Conservation (phyloP, 2,329 filamentous ascomycete species). For the Aspergillus jensenii region DNA sequence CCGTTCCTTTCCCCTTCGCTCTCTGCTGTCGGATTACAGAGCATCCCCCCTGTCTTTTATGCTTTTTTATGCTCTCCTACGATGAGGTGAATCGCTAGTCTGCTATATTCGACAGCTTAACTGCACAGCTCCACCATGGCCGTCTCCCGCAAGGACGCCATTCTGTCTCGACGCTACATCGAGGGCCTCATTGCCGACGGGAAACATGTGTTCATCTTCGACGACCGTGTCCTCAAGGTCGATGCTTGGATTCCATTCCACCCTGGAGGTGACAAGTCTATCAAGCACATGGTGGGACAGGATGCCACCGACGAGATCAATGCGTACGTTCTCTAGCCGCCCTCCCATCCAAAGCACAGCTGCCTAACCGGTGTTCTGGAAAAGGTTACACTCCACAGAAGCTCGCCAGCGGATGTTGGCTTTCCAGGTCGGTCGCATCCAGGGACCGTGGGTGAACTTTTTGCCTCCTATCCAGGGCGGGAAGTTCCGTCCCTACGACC, state of each 20-base stretch:
- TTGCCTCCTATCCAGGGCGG: constrained; percentile 89
- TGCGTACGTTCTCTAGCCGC: constrained; percentile 61
- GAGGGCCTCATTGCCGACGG: constrained; percentile 84
- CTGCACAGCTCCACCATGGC: constrained; percentile 9
- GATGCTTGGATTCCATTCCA: constrained; percentile 89
- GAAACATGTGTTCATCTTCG: constrained; percentile 74
- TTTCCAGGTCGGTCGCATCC: constrained; percentile 79
- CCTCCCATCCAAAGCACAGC: constrained; percentile 8
- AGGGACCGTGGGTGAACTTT: constrained; percentile 85
- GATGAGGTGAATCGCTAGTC: background rate
- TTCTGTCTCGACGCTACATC: constrained; percentile 65
- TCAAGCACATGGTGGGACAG: constrained; percentile 87
- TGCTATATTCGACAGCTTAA: background rate
- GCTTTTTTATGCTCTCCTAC: background rate
- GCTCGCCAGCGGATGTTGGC: constrained; percentile 73
- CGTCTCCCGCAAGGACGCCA: constrained; percentile 42
- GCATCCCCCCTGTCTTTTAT: background rate
- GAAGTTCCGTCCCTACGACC: constrained; percentile 61
- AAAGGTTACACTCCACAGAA: constrained; percentile 77
- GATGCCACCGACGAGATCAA: constrained; percentile 95
- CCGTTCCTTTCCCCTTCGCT: background rate
- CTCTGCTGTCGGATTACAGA: background rate
- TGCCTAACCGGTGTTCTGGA: constrained; percentile 12
- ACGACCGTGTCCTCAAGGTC: constrained; percentile 78
- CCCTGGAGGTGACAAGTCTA: constrained; percentile 87